phyloP scores from a whole-genome alignment of 1,284 basidiomycete species.

The Ustilago curta region DNA sequence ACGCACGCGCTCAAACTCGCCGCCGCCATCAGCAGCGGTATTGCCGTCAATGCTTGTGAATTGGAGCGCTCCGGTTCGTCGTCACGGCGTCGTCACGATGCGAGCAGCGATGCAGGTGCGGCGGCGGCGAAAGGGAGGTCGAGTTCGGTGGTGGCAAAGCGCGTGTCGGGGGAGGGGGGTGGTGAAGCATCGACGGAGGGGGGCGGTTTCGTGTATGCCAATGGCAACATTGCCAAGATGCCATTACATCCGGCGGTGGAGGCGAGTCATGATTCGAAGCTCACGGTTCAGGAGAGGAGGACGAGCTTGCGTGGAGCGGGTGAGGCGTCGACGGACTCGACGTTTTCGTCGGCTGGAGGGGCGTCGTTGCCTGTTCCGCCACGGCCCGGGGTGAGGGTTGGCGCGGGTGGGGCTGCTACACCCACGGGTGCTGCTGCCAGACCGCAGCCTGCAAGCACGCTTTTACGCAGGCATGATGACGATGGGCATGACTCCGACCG shows the following conservation, averaged over 20 bases:
- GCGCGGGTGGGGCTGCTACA: not conserved
- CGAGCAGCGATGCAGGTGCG: not conserved
- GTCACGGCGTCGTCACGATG: not conserved
- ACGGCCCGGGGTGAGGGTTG: slow-evolving; percentile 6
- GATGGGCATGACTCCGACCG: slow-evolving; percentile 28
- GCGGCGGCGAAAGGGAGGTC: slow-evolving; percentile 7
- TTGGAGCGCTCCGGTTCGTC: slow-evolving; percentile 8
- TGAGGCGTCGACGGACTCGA: slow-evolving; percentile 15
- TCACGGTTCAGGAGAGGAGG: slow-evolving; percentile 5
- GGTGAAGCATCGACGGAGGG: not conserved
- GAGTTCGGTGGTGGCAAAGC: slow-evolving; percentile 18
- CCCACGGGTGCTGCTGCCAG: too few species aligned
- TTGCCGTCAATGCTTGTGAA: not conserved
- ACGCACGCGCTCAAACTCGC: slow-evolving; percentile 14
- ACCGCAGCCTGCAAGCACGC: too few species aligned
- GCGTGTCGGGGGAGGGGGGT: not conserved
- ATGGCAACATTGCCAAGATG: slow-evolving; percentile 44
- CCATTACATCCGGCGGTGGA: slow-evolving; percentile 15
- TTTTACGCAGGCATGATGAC: too few species aligned
- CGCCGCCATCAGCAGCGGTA: slow-evolving; percentile 15
- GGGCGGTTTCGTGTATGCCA: slow-evolving; percentile 18
- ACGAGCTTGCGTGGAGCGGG: not conserved
- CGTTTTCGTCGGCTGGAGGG: not conserved
- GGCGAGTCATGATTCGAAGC: not conserved
- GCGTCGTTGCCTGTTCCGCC: slow-evolving; percentile 34